Base-by-base conservation (phyloP, 2,329 filamentous ascomycete genomes). In the Leptodontidium sp. region DNA sequence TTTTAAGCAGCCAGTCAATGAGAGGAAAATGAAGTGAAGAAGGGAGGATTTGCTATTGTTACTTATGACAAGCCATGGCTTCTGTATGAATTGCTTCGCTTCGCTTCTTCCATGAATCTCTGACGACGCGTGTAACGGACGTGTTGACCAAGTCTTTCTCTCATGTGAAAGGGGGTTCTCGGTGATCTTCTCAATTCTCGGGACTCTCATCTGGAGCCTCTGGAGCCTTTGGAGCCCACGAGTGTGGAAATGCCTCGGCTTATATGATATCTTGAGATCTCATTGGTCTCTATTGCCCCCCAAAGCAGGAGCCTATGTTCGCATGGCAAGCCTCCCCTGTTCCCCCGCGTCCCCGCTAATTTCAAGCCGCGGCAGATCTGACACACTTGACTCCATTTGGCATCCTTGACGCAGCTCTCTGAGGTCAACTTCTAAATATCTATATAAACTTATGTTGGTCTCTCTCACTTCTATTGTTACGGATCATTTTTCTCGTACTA, bases 1-100 rank as follows among this genome's bases (percentile, higher is more conserved):
- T 87, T 85, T 73, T 86, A 69, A 71, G 9, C 9, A n/a, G 14
- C 24, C 29, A 8, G 8, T 35, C 4, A 11, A 21, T 7, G 40
- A 1, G 11, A 9, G 26, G 21, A 47, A 21, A 49, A 9, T 15
- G 21, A 47, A 21, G 35, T 17, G n/a, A 29, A 9, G 11, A 9
- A 29, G 29, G 7, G 32, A 15, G 17, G 57, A 14, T 17, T 29
- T 61, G 26, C 38, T 59, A 4, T 43, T 59, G 14, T 47, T 45
- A 15, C 32, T 1, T 47, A 40, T 40, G 38, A 40, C 2, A n/a
- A 61, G 5, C 26, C 9, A 49, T 49, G 49, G 59, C 43, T 35
- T 47, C 58, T 61, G 21, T 61, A 49, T 15, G 24, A 32, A 49
- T 50, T n/a, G 8, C 38, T 24, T 59, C 35, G 12, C n/a, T 24